Evolutionary conservation across 2,329 filamentous ascomycete species (phyloP), one percentile per base, ranked within the genome.

Genomic region (Coniochaeta prunicola): DNA sequence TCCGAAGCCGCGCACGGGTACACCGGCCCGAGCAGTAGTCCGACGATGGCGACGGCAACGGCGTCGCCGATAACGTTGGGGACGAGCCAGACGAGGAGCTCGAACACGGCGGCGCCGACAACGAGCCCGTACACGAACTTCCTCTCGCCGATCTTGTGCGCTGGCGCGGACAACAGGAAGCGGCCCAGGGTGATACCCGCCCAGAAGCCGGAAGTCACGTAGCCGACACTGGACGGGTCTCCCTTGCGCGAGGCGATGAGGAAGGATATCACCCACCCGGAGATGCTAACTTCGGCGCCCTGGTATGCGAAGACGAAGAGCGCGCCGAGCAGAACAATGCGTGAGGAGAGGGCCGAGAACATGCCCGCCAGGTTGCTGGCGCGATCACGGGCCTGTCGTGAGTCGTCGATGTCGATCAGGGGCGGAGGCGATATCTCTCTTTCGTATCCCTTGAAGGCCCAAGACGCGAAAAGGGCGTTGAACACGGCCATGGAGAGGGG

Each of bases 281-380:
- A 90, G 63, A 93, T 90, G 15, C 86, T 87, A 17, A 96, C 90
- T 72, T 96, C 91, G 36, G 89, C 88, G 34, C 90, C 91, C 72
- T 94, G 90, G 71, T 96, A 96, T 28, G 86, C 84, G 70, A 96
- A 94, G 70, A 94, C 89, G 76, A 94, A 94, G 10, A 91, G 71
- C 0, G 90, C 87, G 3, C 90, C 89, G 0, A 94, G 78, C 1
- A 94, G 72, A 0, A 92, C 90, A 4, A 86, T 79, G 33, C 82
- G 69, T 75, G 78, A 66, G 72, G 76, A 73, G 69, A 81, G 70
- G 61, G 76, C 75, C 66, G 80, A 63, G 54, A 80, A 66, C 77
- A 83, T 77, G 56, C 74, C 75, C 10, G 71, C 64, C 26, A 77
- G 62, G 45, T 72, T 67, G 53, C 9, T 67, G 33, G 45, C 13